Evolutionary conservation across 2,329 filamentous ascomycete genomes (phyloP).

Genomic region (Emergomyces orientalis): DNA sequence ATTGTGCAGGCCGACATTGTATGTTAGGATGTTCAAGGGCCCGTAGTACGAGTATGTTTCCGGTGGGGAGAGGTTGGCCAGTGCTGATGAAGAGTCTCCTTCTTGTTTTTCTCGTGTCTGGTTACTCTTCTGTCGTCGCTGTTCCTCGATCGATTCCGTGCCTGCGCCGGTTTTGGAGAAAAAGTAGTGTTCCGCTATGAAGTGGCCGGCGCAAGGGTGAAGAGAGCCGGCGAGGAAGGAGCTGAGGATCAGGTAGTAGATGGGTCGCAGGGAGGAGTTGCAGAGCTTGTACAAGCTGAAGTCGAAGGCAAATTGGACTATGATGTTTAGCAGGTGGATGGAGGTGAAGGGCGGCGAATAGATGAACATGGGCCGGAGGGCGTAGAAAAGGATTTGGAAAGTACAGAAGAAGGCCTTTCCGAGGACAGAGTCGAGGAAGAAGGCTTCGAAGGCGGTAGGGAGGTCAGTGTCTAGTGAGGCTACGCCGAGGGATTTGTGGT

Average conservation of each 20-base stretch:
- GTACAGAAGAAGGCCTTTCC: constrained; percentile 99
- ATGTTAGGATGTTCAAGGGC: constrained; percentile 79
- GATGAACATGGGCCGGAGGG: constrained; percentile 86
- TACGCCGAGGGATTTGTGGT: constrained; percentile 97
- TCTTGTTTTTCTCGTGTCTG: constrained; percentile 19
- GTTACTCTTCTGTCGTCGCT: constrained; percentile 23
- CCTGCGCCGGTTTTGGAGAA: constrained; percentile 39
- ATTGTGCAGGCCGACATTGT: constrained; percentile 96
- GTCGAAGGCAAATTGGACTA: constrained; percentile 70
- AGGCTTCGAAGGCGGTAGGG: constrained; percentile 79
- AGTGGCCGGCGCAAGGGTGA: constrained; percentile 91
- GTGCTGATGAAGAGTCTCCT: constrained; percentile 37
- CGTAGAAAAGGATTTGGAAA: constrained; percentile 99
- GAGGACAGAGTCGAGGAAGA: constrained; percentile 83
- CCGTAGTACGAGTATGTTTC: constrained; percentile 99
- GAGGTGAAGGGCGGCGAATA: constrained; percentile 80
- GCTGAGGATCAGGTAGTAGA: constrained; percentile 77
- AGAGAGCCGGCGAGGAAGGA: constrained; percentile 90
- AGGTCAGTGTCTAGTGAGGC: constrained; percentile 94
- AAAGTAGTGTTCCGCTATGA: constrained; percentile 96
- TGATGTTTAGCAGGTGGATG: constrained; percentile 75
- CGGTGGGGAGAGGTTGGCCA: constrained; percentile 59
- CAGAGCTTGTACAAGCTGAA: constrained; percentile 52
- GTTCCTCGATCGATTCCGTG: constrained; percentile 46
- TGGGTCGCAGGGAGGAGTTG: constrained; percentile 48